Conservation (phyloP, 1,284 basidiomycete genomes). For the Marasmius fiardii region DNA sequence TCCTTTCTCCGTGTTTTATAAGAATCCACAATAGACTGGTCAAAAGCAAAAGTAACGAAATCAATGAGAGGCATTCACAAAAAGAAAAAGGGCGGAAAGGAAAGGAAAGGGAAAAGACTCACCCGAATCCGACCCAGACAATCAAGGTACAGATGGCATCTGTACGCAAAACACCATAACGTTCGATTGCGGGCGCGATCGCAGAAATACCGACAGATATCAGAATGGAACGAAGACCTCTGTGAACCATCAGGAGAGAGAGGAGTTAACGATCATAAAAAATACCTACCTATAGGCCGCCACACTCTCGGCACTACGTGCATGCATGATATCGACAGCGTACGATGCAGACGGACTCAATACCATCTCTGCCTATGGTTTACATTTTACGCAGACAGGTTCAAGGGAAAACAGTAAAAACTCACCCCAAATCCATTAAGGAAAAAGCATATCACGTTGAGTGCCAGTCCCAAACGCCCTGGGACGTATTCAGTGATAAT, state of each 20-base stretch:
- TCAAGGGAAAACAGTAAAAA: slow-evolving; percentile 1
- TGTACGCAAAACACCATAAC: no score
- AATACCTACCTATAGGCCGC: slow-evolving; percentile 19
- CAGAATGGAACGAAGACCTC: slow-evolving; percentile 18
- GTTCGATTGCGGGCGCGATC: slow-evolving; percentile 19
- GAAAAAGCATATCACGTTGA: slow-evolving; percentile 41
- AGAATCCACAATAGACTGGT: neutral
- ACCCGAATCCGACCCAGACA: slow-evolving; percentile 11
- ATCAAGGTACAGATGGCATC: slow-evolving; percentile 8
- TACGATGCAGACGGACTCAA: slow-evolving; percentile 21
- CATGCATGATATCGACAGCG: slow-evolving; percentile 26
- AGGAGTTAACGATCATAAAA: neutral
- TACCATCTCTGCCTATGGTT: slow-evolving; percentile 19
- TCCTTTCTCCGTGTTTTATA: neutral
- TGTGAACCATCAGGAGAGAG: slow-evolving; percentile 1
- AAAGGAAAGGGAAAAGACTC: neutral
- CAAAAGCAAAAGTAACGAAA: no score
- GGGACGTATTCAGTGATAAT: slow-evolving; percentile 27
- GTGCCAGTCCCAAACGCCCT: slow-evolving; percentile 35
- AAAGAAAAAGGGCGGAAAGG: neutral
- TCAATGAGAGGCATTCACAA: neutral
- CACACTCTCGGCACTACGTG: slow-evolving; percentile 34
- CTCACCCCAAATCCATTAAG: slow-evolving; percentile 48
- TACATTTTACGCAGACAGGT: neutral
- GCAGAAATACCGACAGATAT: slow-evolving; percentile 16